These are phyloP conservation scores for Ascochyta clinopodiicola DNA, from an alignment of 2,329 filamentous ascomycete genomes.

Conservation along the genomic window DNA sequence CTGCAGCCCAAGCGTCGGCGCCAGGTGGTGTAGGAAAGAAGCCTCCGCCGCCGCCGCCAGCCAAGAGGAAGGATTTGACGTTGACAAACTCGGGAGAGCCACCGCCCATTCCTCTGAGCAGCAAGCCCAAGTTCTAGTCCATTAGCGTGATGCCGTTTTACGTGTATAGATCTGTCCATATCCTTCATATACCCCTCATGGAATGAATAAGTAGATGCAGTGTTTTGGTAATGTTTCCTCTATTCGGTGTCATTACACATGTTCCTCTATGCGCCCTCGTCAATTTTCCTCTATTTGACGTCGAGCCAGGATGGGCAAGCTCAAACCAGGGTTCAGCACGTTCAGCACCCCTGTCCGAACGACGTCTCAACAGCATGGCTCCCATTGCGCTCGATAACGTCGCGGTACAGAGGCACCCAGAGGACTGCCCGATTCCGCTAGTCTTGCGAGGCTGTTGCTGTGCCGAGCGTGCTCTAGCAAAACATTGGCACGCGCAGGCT, in stretches of 20 bases:
- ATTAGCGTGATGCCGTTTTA: background rate
- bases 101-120: slow-evolving; percentile 64
- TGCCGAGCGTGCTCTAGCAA: background rate
- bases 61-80: slow-evolving; percentile 60
- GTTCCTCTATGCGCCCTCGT: no score
- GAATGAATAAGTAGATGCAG: background rate
- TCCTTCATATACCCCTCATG: background rate
- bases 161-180: background rate
- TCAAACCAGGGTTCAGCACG: slow-evolving; percentile 8
- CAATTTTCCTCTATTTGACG: background rate
- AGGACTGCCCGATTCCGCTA: slow-evolving; percentile 11
- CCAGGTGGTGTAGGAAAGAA: slow-evolving; percentile 55
- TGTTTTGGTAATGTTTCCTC: no score
- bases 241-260: no score
- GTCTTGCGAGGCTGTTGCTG: slow-evolving; percentile 17
- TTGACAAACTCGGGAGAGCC: slow-evolving; percentile 47
- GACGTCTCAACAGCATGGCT: slow-evolving; percentile 1
- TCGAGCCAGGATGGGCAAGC: background rate
- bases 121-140: slow-evolving; percentile 58
- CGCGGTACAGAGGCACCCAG: background rate
- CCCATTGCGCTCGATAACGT: background rate
- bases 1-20: slow-evolving; percentile 37
- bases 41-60: slow-evolving; percentile 63
- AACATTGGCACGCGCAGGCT: slow-evolving; percentile 7
- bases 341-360: slow-evolving; percentile 11